Evolutionary conservation across 2,329 filamentous ascomycete species (phyloP).

Genomic region (Aspergillaceae sp.): DNA sequence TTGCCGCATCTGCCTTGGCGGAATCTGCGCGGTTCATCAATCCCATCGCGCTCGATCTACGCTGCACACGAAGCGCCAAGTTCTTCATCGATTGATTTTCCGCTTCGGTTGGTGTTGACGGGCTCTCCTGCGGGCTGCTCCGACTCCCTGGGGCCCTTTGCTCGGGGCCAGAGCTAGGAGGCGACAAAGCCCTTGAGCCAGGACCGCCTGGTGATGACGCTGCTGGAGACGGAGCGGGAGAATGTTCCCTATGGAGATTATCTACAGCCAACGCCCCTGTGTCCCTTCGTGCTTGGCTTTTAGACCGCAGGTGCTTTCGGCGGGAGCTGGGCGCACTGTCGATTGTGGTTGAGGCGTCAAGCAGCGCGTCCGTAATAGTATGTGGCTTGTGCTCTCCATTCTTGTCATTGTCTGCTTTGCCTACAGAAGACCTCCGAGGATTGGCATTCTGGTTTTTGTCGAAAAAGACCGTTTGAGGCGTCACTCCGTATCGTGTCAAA

Average conservation of each 20-base stretch:
- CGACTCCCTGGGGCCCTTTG: conserved; percentile 19
- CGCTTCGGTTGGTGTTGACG: conserved; percentile 21
- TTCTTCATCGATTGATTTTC: conserved; percentile 23
- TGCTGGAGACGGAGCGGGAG: conserved; percentile 23
- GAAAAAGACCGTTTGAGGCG: conserved; percentile 84
- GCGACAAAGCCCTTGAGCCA: conserved; percentile 25
- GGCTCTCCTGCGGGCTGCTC: conserved; percentile 20
- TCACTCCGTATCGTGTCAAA: conserved; percentile 66
- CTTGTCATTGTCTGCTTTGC: conserved; percentile 20
- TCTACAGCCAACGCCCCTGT: conserved; percentile 11
- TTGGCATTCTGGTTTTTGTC: conserved; percentile 60
- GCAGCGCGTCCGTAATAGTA: conserved; percentile 80
- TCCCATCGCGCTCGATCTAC: conserved; percentile 50
- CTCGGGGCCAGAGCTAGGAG: conserved; percentile 26
- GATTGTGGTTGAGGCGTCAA: conserved; percentile 85
- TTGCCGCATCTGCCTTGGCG: conserved; percentile 56
- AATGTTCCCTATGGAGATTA: conserved; percentile 17
- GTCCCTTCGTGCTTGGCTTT: conserved; percentile 33
- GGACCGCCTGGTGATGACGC: conserved; percentile 29
- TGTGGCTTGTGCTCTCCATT: conserved; percentile 45
- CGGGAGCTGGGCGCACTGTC: conserved; percentile 52
- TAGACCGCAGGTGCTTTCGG: conserved; percentile 32
- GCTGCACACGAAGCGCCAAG: conserved; percentile 20
- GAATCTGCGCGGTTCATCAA: conserved; percentile 51
- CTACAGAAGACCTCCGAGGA: conserved; percentile 18